These are phyloP conservation scores for Oryza longistaminata DNA, from an alignment of 176 grass and related monocot species.

Conservation along the genomic window DNA sequence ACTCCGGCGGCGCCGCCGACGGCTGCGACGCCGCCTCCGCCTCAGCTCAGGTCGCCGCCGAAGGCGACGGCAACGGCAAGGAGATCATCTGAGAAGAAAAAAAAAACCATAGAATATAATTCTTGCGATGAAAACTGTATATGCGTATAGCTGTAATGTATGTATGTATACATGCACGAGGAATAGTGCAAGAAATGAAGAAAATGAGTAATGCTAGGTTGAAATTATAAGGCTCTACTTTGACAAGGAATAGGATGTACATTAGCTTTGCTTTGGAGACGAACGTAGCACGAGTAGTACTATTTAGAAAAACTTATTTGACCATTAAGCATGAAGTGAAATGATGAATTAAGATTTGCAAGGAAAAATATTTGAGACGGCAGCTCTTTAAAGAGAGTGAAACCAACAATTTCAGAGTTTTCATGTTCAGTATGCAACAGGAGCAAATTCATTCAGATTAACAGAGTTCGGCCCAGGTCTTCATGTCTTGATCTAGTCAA, in stretches of 20 bases:
- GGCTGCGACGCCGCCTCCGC: not conserved
- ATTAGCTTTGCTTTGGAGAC: not conserved
- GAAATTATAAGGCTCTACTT: not conserved
- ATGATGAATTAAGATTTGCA: not conserved
- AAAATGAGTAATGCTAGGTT: conserved; percentile 18
- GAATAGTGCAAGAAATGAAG: not conserved
- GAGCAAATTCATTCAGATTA: too few species aligned
- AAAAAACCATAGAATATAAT: not conserved
- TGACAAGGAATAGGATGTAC: not conserved
- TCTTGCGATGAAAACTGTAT: conserved; percentile 36
- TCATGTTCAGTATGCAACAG: too few species aligned
- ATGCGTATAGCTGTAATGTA: conserved; percentile 30
- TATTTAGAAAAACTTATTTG: not conserved
- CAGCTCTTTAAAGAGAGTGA: too few species aligned
- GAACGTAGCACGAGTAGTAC: not conserved
- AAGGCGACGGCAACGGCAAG: conserved; percentile 47
- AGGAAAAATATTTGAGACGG: not conserved
- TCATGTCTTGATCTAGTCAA: too few species aligned
- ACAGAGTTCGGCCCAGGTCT: too few species aligned
- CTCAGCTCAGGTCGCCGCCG: conserved; percentile 47
- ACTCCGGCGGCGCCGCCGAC: conserved; percentile 5
- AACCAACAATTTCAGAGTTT: too few species aligned
- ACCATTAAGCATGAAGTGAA: not conserved
- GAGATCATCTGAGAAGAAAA: conserved; percentile 41
- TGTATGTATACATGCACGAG: conserved; percentile 24